These are phyloP conservation scores for Pseudocercospora crystallina DNA, from an alignment of 2,329 filamentous ascomycete genomes.

Conservation along the genomic window DNA sequence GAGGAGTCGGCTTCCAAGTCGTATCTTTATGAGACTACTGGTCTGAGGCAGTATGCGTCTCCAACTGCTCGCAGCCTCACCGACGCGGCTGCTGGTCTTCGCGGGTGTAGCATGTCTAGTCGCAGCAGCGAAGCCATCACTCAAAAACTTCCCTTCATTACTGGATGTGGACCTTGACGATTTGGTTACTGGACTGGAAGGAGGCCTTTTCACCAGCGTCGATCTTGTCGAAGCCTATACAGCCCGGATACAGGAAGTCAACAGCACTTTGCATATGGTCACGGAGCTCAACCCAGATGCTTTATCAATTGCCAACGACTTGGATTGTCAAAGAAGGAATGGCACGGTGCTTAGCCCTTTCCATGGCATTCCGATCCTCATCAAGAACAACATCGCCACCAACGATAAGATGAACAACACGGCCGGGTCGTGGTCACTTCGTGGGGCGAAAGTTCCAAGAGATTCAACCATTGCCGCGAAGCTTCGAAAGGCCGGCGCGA, in stretches of 20 bases:
- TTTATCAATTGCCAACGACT: constrained; percentile 46
- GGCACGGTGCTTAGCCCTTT: constrained; percentile 54
- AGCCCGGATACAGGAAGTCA: constrained; percentile 53
- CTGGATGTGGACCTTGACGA: constrained; percentile 55
- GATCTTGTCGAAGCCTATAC: constrained; percentile 59
- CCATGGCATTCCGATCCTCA: constrained; percentile 64
- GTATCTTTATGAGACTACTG: no score
- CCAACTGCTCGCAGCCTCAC: no score
- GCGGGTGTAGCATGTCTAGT: no score
- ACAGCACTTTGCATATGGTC: constrained; percentile 53
- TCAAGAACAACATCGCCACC: constrained; percentile 69
- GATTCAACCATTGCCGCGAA: constrained; percentile 62
- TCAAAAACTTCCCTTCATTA: constrained; percentile 39
- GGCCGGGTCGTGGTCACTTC: constrained; percentile 63
- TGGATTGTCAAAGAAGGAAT: constrained; percentile 51
- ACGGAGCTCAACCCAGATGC: constrained; percentile 59
- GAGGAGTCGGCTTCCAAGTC: no score
- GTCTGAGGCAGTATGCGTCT: no score
- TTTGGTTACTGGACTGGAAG: constrained; percentile 50
- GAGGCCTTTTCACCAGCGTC: constrained; percentile 55
- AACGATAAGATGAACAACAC: constrained; percentile 63
- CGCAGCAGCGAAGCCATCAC: no score
- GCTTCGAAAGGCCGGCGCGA: constrained; percentile 59
- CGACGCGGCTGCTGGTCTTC: no score
- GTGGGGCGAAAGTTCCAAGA: constrained; percentile 56